Evolutionary conservation across 2,329 filamentous ascomycete species (phyloP).

Genomic region (Fusarium fracticaudum): DNA sequence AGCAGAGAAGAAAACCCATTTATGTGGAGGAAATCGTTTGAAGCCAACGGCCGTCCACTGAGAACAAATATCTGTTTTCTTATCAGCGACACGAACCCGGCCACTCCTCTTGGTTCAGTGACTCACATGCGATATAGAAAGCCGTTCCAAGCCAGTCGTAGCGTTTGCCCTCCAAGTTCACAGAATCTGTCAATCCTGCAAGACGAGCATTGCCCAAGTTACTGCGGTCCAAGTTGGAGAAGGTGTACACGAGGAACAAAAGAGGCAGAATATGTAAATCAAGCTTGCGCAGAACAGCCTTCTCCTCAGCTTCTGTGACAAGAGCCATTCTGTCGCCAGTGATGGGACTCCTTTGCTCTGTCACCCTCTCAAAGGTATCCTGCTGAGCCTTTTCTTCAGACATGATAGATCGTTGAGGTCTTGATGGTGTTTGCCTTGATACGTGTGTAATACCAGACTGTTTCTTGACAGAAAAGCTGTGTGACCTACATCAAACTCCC

Average conservation of each 20-base stretch:
- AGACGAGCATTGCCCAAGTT: not conserved
- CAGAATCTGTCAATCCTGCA: not conserved
- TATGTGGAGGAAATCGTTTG: not conserved
- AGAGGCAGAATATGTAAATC: not conserved
- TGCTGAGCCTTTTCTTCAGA: not conserved
- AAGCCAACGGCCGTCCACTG: not conserved
- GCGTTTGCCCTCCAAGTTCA: not conserved
- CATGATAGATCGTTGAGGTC: not conserved
- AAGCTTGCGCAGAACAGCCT: not conserved
- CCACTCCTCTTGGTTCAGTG: too few species aligned
- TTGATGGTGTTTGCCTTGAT: not conserved
- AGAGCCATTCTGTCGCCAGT: not conserved
- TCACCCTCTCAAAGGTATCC: not conserved
- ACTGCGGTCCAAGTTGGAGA: not conserved
- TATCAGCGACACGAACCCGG: not conserved
- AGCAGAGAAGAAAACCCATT: not conserved
- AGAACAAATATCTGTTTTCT: not conserved
- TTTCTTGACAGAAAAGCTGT: not conserved
- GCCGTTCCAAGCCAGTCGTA: not conserved
- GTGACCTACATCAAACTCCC: not conserved
- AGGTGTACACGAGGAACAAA: not conserved
- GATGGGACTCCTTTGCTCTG: not conserved
- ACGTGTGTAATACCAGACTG: not conserved
- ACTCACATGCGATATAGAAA: not conserved
- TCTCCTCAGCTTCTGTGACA: not conserved